Evolutionary conservation across 2,329 filamentous ascomycete genomes (phyloP).

Genomic region (Exserohilum rostratum): DNA sequence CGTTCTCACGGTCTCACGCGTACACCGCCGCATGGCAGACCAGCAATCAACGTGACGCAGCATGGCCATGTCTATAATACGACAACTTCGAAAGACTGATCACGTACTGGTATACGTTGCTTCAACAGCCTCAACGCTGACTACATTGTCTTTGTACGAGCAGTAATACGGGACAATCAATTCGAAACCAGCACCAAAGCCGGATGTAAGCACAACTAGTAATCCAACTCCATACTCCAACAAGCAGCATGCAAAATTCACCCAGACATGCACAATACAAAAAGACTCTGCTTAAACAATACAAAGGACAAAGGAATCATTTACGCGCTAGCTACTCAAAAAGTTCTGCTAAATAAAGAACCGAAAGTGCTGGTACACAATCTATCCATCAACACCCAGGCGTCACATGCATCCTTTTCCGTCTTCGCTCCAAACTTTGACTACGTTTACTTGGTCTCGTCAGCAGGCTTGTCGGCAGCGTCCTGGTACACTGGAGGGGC

Average conservation of each 20-base stretch:
- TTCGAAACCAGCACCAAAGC: no score
- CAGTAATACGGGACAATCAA: no score
- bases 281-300: no score
- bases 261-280: no score
- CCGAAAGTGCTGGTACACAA: neutral
- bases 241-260: no score
- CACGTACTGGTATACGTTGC: no score
- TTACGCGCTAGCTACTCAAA: conserved; percentile 5
- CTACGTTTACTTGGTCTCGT: conserved; percentile 28
- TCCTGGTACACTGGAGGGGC: conserved; percentile 49
- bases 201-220: no score
- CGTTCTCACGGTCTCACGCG: neutral
- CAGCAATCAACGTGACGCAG: neutral
- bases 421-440: neutral
- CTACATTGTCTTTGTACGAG: no score
- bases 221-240: no score
- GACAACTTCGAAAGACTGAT: no score
- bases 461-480: conserved; percentile 22
- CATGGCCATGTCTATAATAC: neutral
- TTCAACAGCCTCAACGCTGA: no score
- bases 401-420: conserved; percentile 1
- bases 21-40: neutral
- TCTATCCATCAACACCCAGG: conserved; percentile 2
- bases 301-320: conserved; percentile 13
- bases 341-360: neutral